Conservation (phyloP, 495 filamentous ascomycete genomes). For the Trichoderma asperelloides region DNA sequence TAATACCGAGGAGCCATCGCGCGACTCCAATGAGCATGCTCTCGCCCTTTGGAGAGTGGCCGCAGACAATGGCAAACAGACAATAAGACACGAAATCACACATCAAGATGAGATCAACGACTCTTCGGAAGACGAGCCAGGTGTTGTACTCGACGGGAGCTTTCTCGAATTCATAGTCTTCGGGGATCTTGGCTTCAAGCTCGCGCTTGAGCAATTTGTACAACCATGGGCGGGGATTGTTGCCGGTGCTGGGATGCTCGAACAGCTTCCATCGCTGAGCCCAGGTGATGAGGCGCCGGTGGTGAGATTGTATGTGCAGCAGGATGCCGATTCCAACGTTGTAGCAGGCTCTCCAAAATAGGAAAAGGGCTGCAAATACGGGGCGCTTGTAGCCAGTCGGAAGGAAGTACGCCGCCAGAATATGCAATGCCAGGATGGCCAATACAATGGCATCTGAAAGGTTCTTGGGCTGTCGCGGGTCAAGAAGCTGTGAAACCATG, state of each 20-base stretch:
- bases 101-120: slow-evolving; percentile 95
- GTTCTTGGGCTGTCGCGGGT: slow-evolving; percentile 93
- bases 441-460: slow-evolving; percentile 75
- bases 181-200: slow-evolving; percentile 85
- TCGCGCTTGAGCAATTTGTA: slow-evolving; percentile 79
- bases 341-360: slow-evolving; percentile 89
- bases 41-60: slow-evolving; percentile 63
- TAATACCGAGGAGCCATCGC: slow-evolving; percentile 75
- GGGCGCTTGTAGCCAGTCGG: slow-evolving; percentile 59
- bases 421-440: slow-evolving; percentile 66
- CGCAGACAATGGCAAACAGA: slow-evolving; percentile 88
- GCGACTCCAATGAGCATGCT: slow-evolving; percentile 53
- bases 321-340: slow-evolving; percentile 91
- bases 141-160: slow-evolving; percentile 98
- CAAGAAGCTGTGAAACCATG: slow-evolving; percentile 96
- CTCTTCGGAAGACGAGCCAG: slow-evolving; percentile 89
- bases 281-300: slow-evolving; percentile 79
- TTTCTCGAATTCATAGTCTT: slow-evolving; percentile 87
- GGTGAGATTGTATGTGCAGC: slow-evolving; percentile 79
- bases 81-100: slow-evolving; percentile 96
- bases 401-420: slow-evolving; percentile 61
- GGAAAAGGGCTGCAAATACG: slow-evolving; percentile 68
- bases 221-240: slow-evolving; percentile 70
- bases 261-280: slow-evolving; percentile 78
- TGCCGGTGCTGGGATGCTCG: slow-evolving; percentile 67